Evolutionary conservation across 306 rosid species (phyloP).

Genomic region (Dalbergia oliveri): DNA sequence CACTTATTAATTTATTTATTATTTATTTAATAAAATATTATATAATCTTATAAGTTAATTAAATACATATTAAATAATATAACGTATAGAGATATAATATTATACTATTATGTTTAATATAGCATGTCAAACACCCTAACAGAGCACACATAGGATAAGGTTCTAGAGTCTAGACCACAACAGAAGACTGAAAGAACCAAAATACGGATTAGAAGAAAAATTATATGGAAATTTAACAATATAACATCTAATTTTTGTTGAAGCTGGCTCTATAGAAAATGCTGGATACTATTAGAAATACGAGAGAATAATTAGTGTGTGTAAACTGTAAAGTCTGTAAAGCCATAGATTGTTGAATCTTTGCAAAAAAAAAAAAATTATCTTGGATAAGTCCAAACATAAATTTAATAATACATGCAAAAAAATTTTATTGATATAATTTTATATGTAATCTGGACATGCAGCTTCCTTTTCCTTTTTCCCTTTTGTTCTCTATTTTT

Average conservation of each 20-base stretch:
- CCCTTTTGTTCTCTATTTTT: neutral
- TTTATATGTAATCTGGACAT: constrained; percentile 5
- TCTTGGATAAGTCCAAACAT: neutral
- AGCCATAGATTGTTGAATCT: neutral
- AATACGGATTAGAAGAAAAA: neutral
- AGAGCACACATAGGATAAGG: constrained; percentile 4
- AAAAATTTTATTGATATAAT: neutral
- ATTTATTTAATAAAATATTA: no score
- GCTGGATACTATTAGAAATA: constrained; percentile 11
- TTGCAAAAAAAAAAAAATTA: neutral
- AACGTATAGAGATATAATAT: no score
- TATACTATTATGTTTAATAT: no score
- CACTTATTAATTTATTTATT: no score
- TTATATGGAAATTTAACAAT: neutral
- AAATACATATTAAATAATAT: no score
- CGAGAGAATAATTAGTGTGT: neutral
- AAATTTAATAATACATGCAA: neutral
- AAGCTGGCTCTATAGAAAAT: neutral
- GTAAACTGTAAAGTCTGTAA: neutral
- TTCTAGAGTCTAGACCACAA: constrained; percentile 15
- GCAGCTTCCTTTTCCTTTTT: neutral
- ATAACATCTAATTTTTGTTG: neutral
- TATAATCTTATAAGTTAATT: no score
- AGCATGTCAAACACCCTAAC: no score
- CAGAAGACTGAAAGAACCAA: constrained; percentile 13